Conservation (phyloP, 169 alveolate species). For the Plasmodium coatneyi region DNA sequence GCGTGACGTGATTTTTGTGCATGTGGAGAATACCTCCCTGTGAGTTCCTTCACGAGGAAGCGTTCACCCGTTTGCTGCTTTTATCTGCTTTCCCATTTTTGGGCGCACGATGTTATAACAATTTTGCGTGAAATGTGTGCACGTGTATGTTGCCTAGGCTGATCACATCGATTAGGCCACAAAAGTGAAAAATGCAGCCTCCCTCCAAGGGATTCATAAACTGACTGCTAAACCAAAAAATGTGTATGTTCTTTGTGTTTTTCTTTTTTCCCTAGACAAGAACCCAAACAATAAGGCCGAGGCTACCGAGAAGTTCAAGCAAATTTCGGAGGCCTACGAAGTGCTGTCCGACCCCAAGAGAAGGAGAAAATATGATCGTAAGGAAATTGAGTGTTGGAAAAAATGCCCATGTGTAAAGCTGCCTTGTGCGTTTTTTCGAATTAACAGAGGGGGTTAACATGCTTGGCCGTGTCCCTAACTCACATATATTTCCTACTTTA, state of each 20-base stretch:
- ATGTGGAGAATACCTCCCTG: neutral
- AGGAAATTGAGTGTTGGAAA: neutral
- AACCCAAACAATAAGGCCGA: slow-evolving; percentile 77
- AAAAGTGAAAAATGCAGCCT: neutral
- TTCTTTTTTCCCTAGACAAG: slow-evolving; percentile 59
- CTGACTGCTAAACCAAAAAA: neutral
- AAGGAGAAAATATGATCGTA: slow-evolving; percentile 80
- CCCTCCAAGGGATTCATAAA: neutral
- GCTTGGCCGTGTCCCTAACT: too few relatives aligned
- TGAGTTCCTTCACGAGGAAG: neutral
- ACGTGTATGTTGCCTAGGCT: neutral
- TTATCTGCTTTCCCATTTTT: neutral
- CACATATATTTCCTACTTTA: too few relatives aligned
- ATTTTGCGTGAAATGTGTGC: neutral
- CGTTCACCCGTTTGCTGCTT: neutral
- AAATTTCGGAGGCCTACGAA: slow-evolving; percentile 82
- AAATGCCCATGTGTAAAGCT: neutral
- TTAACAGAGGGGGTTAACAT: neutral
- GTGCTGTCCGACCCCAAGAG: slow-evolving; percentile 81
- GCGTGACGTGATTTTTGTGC: neutral
- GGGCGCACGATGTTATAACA: neutral
- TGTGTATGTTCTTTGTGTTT: neutral
- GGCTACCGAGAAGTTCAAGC: slow-evolving; percentile 82
- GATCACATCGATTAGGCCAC: neutral
- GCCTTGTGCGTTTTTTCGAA: neutral